phyloP scores from a whole-genome alignment of 2,329 filamentous ascomycete species.

The Fusarium verrucosum region DNA sequence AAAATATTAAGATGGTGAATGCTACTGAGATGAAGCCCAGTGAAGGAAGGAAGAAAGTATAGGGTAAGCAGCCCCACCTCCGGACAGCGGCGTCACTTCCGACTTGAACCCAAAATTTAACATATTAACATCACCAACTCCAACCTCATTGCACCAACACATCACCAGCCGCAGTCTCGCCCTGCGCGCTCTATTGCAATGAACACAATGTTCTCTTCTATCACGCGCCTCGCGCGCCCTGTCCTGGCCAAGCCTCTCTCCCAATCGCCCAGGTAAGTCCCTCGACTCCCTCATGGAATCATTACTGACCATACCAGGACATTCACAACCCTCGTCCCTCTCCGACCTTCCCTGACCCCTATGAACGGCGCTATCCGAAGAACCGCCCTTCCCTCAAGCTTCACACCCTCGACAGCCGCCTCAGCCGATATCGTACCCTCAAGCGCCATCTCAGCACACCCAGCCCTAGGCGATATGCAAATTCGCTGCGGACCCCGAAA shows the following conservation, averaged over 20 bases:
- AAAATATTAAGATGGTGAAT: slow-evolving; percentile 44
- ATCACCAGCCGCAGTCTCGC: slow-evolving; percentile 27
- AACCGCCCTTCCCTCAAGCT: slow-evolving; percentile 43
- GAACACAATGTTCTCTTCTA: slow-evolving; percentile 43
- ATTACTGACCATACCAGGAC: slow-evolving; percentile 47
- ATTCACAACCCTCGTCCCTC: slow-evolving; percentile 60
- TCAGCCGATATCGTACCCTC: slow-evolving; percentile 58
- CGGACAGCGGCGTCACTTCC: slow-evolving; percentile 31
- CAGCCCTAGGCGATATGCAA: slow-evolving; percentile 61
- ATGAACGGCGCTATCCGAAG: slow-evolving; percentile 48
- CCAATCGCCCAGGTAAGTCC: slow-evolving; percentile 40
- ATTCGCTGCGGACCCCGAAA: slow-evolving; percentile 67
- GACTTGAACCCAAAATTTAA: slow-evolving; percentile 43
- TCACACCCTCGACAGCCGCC: slow-evolving; percentile 44
- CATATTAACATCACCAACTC: slow-evolving; percentile 34
- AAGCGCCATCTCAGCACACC: slow-evolving; percentile 61
- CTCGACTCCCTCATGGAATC: background rate
- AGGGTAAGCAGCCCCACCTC: slow-evolving; percentile 34
- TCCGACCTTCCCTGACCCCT: slow-evolving; percentile 58
- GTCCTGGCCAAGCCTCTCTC: slow-evolving; percentile 39
- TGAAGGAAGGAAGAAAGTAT: background rate
- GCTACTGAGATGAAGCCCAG: background rate
- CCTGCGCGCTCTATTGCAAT: slow-evolving; percentile 26
- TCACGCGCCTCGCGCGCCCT: slow-evolving; percentile 47
- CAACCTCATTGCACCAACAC: slow-evolving; percentile 17